Conservation (phyloP, 495 filamentous ascomycete species). For the Neurospora africana region DNA sequence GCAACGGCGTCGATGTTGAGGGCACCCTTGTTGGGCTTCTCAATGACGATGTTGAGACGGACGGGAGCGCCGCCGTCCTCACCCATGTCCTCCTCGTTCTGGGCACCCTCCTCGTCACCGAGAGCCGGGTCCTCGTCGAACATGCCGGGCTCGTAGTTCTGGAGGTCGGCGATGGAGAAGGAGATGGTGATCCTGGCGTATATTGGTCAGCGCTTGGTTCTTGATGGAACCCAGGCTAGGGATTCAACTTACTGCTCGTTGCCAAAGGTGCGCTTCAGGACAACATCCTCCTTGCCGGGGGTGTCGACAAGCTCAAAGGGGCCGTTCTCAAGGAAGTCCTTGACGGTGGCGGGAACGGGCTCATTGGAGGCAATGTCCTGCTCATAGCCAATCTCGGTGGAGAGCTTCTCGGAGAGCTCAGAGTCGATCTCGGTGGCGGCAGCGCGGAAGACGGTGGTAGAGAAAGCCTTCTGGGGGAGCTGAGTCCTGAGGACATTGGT, state of each 20-base stretch:
- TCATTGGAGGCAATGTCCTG: slow-evolving; percentile 45
- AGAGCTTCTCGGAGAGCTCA: slow-evolving; percentile 67
- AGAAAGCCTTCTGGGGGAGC: slow-evolving; percentile 53
- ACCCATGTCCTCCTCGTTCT: slow-evolving; percentile 30
- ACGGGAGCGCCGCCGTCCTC: slow-evolving; percentile 49
- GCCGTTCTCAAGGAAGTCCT: slow-evolving; percentile 63
- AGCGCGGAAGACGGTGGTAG: slow-evolving; percentile 50
- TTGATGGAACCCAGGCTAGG: background rate
- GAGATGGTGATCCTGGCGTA: slow-evolving; percentile 68
- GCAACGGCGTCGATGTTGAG: slow-evolving; percentile 78
- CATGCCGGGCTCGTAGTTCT: slow-evolving; percentile 49
- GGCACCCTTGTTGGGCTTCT: slow-evolving; percentile 70
- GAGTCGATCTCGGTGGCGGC: slow-evolving; percentile 49
- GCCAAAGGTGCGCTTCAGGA: slow-evolving; percentile 69
- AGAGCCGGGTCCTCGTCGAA: slow-evolving; percentile 50
- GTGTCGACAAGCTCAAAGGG: slow-evolving; percentile 66
- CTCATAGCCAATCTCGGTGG: slow-evolving; percentile 64
- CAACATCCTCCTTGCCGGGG: slow-evolving; percentile 76
- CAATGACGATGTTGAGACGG: slow-evolving; percentile 74
- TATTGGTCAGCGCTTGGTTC: no score
- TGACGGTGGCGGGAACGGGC: slow-evolving; percentile 49
- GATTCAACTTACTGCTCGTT: slow-evolving; percentile 64
- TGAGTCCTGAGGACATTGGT: slow-evolving; percentile 23
- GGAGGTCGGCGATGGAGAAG: slow-evolving; percentile 89
- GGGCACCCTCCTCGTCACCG: slow-evolving; percentile 48